Percentiles rank a stretch among this genome's conserved stretches.
These are phyloP conservation scores for Colletotrichum sp. DNA, from an alignment of 2,329 filamentous ascomycete genomes.

Conservation along the genomic window DNA sequence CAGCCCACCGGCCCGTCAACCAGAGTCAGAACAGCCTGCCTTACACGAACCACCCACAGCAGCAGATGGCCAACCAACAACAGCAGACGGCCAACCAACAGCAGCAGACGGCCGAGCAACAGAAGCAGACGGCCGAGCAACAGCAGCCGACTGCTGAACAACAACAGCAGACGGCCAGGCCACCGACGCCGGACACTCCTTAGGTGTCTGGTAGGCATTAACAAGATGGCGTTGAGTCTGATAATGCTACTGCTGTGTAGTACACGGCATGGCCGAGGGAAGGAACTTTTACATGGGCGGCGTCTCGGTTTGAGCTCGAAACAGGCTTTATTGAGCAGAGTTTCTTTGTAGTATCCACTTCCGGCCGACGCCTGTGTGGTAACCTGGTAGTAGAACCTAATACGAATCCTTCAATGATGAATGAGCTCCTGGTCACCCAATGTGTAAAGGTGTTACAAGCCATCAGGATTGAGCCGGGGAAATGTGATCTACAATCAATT, in stretches of 20 bases:
- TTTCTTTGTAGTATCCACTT: not conserved
- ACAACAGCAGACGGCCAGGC: not conserved
- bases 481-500: not conserved
- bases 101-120: slow-evolving; percentile 21
- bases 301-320: not conserved
- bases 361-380: not conserved
- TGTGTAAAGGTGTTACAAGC: not conserved
- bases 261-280: not conserved
- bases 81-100: slow-evolving; percentile 23
- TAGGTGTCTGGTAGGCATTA: not conserved
- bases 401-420: not conserved
- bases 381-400: not conserved
- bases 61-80: not conserved
- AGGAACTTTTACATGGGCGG: not conserved
- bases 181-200: not conserved
- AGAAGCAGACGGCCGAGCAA: slow-evolving; percentile 23
- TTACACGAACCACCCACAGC: slow-evolving; percentile 17
- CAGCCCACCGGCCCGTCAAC: not conserved
- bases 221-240: not conserved
- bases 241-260: not conserved
- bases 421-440: not conserved
- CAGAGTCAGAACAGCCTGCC: not conserved
- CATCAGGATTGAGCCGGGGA: not conserved
- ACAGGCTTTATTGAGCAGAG: not conserved
- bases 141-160: slow-evolving; percentile 21